These are phyloP conservation scores for Cryptomeria japonica DNA, from an alignment of 75 land plant species.

Conservation along the genomic window DNA sequence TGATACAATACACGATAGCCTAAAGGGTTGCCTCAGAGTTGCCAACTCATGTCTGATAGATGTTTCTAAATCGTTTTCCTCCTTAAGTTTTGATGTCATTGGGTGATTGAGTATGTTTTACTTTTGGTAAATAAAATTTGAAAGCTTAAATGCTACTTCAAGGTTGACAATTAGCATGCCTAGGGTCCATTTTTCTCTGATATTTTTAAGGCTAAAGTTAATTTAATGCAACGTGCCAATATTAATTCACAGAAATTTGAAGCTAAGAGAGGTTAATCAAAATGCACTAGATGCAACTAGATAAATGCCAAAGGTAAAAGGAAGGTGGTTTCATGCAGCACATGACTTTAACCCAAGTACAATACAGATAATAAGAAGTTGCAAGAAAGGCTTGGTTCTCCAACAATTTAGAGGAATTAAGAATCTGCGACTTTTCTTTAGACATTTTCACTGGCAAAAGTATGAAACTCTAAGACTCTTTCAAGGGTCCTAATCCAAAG, in stretches of 20 bases:
- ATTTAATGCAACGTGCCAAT: not conserved
- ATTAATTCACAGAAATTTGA: not conserved
- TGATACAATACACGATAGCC: not conserved
- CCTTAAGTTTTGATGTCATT: not conserved
- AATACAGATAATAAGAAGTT: not conserved
- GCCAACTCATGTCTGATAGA: not conserved
- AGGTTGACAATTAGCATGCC: not conserved
- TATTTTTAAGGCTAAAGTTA: not conserved
- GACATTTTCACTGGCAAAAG: not conserved
- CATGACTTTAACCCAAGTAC: not conserved
- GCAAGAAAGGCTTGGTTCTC: not conserved
- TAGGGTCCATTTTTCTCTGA: not conserved
- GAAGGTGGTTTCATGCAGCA: not conserved
- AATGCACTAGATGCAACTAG: not conserved
- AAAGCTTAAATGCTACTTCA: not conserved
- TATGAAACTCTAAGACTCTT: not conserved
- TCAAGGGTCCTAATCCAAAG: not conserved
- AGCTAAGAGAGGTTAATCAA: not conserved
- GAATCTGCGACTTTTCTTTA: not conserved
- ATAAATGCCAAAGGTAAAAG: not conserved
- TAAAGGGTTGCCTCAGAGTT: not conserved
- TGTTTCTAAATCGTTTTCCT: not conserved
- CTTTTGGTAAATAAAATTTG: not conserved
- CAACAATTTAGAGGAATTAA: not conserved
- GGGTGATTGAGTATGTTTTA: not conserved